Evolutionary conservation across 768 basidiomycete species (phyloP), one percentile per base, ranked within the genome.

Genomic region (Kwoniella sp.): DNA sequence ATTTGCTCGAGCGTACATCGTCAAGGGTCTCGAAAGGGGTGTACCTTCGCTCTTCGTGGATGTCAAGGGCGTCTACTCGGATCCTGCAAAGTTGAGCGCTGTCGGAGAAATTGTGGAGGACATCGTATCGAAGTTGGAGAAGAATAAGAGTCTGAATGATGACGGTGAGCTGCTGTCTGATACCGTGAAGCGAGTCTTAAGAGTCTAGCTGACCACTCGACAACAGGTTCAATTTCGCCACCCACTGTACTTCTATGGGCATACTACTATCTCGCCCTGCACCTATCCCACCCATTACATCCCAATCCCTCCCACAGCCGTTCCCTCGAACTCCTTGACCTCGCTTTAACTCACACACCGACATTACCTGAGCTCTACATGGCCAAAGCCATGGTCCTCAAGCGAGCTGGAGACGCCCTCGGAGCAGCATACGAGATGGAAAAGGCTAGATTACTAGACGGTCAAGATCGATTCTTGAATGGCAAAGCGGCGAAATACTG

Each of bases 401-500:
- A 98, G 76, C 87, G 93, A 13, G 85, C 88, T 0, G 93, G 94
- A 0, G 92, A 98, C 69, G 81, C 84, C 0, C 80, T 84, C 25
- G 88, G 87, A 0, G 96, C 93, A 0, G 90, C 91, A 0, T 80
- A 82, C 6, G 84, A 84, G 36, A 84, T 93, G 80, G 89, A 95
- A 69, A 88, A 90, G 17, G 93, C 96, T 2, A 83, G 92, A 48
- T 74, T 85, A 24, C 81, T 99, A 53, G 96, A 99, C 77, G 88
- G 91, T 0, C 96, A 98, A 80, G 96, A 99, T 77, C 83, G 96
- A 49, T 96, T 92, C 81, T 78, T 99, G 73, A 98, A 99, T 80
- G 90, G 90, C 36, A 98, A 98, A 79, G 85, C 86, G 52, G 95
- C 88, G 0, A 98, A 98, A 77, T 98, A 98, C 75, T 84, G 88